Base-by-base conservation (phyloP, 1,139 yeast genomes). In the Pichia sp. region DNA sequence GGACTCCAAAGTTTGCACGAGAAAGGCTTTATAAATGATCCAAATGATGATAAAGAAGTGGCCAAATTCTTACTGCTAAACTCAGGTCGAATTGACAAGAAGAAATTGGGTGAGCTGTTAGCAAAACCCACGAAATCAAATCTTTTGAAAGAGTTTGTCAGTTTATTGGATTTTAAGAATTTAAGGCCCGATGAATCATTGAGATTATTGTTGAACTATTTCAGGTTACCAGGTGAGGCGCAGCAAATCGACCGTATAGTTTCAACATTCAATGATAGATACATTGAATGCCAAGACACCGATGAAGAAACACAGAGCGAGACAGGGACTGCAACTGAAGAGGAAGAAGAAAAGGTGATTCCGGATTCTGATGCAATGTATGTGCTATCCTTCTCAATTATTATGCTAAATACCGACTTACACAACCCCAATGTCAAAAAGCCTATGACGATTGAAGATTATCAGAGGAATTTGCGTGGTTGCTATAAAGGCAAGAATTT, bases 201-300 rank as follows among this genome's bases (percentile, higher is more conserved):
- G 47, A 73, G 99, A 55, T 74, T 86, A 44, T 64, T 94, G 50
- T 70, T 94, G 53, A 84, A 86, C 44, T 75, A 85, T 16, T 92
- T 94, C 60, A 77, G 99, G 62, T 72, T 94, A 45, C 98, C 98
- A 0, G 99, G 99, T 43, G 99, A 94, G 64, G 82, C 97, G 0
- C 97, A 88, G 59, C 96, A 87, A 61, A 92, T 94, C 61, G 97
- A 90, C 62, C 75, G 96, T 58, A 77, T 92, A 26, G 85, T 94
- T 38, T 97, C 90, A 57, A 72, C 78, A 27, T 92, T 94, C 65
- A 90, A 95, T 4, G 81, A 79, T 40, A 77, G 84, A 52, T 94
- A 87, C 63, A 85, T 85, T 6, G 68, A 67, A 27, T 75, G 81
- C 49, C 87, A 81, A 53, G 62, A 55, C 16, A 27, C 39, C 3